phyloP scores from a whole-genome alignment of 2,329 filamentous ascomycete genomes.

The Zarea fungicola region DNA sequence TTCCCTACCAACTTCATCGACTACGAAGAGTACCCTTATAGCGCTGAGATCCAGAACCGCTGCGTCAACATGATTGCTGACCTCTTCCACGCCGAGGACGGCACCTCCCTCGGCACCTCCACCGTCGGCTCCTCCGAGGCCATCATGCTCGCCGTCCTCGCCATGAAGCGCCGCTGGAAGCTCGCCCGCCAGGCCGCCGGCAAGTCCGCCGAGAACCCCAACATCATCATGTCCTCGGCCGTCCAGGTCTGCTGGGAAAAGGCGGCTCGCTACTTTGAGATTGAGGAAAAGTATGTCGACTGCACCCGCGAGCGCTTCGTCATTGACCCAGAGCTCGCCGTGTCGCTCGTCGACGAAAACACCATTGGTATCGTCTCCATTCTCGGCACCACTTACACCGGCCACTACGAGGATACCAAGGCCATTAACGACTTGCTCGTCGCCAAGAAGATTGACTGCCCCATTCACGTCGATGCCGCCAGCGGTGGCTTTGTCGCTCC shows the following conservation, averaged over 20 bases:
- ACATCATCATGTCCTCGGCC: slow-evolving; percentile 92
- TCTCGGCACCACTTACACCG: slow-evolving; percentile 89
- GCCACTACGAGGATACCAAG: slow-evolving; percentile 92
- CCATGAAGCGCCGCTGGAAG: slow-evolving; percentile 95
- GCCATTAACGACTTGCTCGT: slow-evolving; percentile 82
- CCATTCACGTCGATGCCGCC: slow-evolving; percentile 92
- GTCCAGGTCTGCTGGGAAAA: slow-evolving; percentile 99
- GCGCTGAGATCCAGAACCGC: slow-evolving; percentile 83
- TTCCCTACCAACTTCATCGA: slow-evolving; percentile 96
- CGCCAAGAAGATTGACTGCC: slow-evolving; percentile 67
- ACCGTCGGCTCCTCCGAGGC: slow-evolving; percentile 87
- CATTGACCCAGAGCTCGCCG: slow-evolving; percentile 58
- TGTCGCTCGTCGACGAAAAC: slow-evolving; percentile 59
- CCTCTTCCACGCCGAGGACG: slow-evolving; percentile 74
- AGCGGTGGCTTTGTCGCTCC: slow-evolving; percentile 90
- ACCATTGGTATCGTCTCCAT: slow-evolving; percentile 91
- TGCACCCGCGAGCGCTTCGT: slow-evolving; percentile 58
- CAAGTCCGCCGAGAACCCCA: slow-evolving; percentile 74
- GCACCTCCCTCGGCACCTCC: slow-evolving; percentile 75
- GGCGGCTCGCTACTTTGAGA: slow-evolving; percentile 80
- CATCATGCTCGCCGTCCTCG: slow-evolving; percentile 75
- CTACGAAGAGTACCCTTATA: slow-evolving; percentile 78
- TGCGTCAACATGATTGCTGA: slow-evolving; percentile 87
- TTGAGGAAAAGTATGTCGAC: slow-evolving; percentile 79
- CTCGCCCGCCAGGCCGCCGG: slow-evolving; percentile 78